Percentiles rank a stretch among this genome's conserved stretches.
phyloP scores from a whole-genome alignment of 495 filamentous ascomycete species.

The Staphylotrichum longicolle region DNA sequence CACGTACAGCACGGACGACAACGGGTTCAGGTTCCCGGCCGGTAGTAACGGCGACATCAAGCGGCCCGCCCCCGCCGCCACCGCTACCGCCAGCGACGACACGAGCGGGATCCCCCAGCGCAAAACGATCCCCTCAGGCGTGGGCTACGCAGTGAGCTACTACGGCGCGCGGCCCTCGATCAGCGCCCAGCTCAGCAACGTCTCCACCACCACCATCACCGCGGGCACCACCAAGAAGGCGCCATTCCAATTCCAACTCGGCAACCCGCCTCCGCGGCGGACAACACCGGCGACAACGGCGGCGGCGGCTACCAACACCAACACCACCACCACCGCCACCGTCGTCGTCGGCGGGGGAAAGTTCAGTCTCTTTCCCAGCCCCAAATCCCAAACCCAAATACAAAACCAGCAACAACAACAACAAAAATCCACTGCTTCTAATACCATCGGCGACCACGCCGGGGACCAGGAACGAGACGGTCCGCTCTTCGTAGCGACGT shows the following conservation, averaged over 20 bases:
- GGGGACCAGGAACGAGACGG: too few relatives aligned
- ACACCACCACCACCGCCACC: neutral
- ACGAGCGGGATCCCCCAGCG: neutral
- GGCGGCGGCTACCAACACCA: neutral
- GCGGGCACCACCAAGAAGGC: conserved; percentile 7
- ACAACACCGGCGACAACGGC: neutral
- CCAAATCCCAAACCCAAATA: neutral
- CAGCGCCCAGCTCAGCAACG: too few relatives aligned
- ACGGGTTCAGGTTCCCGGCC: conserved; percentile 1
- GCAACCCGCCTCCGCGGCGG: conserved; percentile 23
- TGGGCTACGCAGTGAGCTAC: conserved; percentile 22
- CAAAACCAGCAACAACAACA: neutral
- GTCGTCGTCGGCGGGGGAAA: conserved; percentile 15
- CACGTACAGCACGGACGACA: conserved; percentile 15
- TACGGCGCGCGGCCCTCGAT: conserved; percentile 9
- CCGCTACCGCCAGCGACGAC: neutral
- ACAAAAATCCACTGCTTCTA: too few relatives aligned
- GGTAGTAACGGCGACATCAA: neutral
- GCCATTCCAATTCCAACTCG: conserved; percentile 23
- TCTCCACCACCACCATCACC: neutral
- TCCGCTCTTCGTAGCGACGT: neutral
- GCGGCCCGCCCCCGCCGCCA: neutral
- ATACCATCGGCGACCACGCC: neutral
- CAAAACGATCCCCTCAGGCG: neutral
- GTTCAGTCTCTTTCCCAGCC: conserved; percentile 32